Conservation (phyloP, 163 green algal genomes). For the Scenedesmus sp. region DNA sequence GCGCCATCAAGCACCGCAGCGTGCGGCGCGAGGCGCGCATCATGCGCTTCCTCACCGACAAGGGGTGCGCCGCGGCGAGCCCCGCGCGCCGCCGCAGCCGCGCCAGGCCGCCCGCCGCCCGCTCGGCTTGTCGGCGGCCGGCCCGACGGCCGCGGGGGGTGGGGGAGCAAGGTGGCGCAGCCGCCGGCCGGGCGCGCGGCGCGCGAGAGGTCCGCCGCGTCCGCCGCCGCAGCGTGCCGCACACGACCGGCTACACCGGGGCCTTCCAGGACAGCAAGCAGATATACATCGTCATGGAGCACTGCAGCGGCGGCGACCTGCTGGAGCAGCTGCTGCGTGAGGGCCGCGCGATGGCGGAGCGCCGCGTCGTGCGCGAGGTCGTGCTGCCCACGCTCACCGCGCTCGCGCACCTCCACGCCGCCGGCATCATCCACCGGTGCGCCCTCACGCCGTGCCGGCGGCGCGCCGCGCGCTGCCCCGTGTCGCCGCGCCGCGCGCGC, state of each 20-base stretch:
- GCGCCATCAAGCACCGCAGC: slow-evolving; percentile 67
- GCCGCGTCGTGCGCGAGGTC: slow-evolving; percentile 46
- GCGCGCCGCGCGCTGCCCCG: too few relatives aligned
- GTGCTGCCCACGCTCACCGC: slow-evolving; percentile 45
- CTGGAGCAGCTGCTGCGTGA: slow-evolving; percentile 53
- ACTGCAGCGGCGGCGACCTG: slow-evolving; percentile 46
- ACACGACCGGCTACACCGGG: slow-evolving; percentile 44
- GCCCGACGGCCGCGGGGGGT: too few relatives aligned
- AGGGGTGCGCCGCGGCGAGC: slow-evolving; percentile 47
- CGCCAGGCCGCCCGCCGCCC: too few relatives aligned
- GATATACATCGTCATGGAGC: slow-evolving; percentile 59
- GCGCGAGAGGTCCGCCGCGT: too few relatives aligned
- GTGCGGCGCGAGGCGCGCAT: slow-evolving; percentile 79
- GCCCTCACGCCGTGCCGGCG: too few relatives aligned
- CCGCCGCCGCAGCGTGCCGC: slow-evolving; percentile 34
- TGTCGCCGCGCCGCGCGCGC: too few relatives aligned
- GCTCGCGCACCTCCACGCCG: slow-evolving; percentile 48
- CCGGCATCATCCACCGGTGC: slow-evolving; percentile 56
- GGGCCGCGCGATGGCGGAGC: slow-evolving; percentile 51
- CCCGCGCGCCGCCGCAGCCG: neutral
- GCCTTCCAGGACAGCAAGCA: slow-evolving; percentile 53
- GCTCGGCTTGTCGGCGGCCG: too few relatives aligned
- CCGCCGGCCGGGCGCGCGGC: too few relatives aligned
- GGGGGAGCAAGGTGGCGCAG: too few relatives aligned
- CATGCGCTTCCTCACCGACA: slow-evolving; percentile 71